These are phyloP conservation scores for Aphanomyces stellatus DNA, from an alignment of 352 stramenopile genomes.

Conservation along the genomic window DNA sequence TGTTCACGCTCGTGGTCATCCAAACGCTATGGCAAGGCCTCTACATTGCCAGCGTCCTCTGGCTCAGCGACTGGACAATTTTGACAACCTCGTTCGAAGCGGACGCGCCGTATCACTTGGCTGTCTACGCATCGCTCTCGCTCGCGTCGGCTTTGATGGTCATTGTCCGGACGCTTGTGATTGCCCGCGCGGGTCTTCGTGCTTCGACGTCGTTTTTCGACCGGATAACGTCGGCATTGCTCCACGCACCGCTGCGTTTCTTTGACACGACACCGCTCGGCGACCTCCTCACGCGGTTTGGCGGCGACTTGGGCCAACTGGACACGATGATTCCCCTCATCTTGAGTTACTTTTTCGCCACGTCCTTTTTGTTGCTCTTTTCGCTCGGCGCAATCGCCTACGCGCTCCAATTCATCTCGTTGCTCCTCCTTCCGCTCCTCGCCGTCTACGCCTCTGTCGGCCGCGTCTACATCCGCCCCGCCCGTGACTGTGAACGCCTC, in stretches of 20 bases:
- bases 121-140: constrained; percentile 49
- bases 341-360: constrained; percentile 48
- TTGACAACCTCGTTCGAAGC: not conserved
- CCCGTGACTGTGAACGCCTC: constrained; percentile 42
- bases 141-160: constrained; percentile 13
- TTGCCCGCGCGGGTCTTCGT: constrained; percentile 46
- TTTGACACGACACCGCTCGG: constrained; percentile 35
- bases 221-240: constrained; percentile 8
- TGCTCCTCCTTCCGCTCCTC: constrained; percentile 70
- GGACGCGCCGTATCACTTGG: constrained; percentile 26
- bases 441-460: constrained; percentile 63
- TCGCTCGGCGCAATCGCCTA: constrained; percentile 68
- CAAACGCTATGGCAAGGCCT: not conserved
- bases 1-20: not conserved
- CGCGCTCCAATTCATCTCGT: constrained; percentile 68
- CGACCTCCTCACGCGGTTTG: constrained; percentile 29
- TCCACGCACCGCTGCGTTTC: constrained; percentile 36
- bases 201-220: constrained; percentile 30
- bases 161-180: constrained; percentile 40
- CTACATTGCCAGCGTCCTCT: not conserved
- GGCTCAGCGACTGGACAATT: not conserved
- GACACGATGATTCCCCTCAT: constrained; percentile 64
- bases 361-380: constrained; percentile 66
- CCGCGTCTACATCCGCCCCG: constrained; percentile 35
- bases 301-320: constrained; percentile 25